A percentile compares a stretch with the other conserved stretches of the same genome.
Conservation (phyloP, 225 moss, liverwort and hornwort genomes). For the Takakia lepidozioides region DNA sequence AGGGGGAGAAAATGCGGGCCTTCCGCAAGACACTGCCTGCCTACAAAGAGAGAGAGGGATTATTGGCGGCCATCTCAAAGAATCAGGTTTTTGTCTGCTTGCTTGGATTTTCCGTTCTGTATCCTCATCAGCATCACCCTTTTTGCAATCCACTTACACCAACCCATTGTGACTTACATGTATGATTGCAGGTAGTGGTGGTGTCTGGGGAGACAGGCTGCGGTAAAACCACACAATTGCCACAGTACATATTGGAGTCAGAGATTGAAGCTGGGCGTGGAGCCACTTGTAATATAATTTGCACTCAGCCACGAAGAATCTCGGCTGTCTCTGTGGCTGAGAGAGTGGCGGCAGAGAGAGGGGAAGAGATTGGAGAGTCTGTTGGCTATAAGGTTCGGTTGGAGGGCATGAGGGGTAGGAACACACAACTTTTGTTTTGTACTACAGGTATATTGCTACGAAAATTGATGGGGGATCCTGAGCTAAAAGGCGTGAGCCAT, state of each 20-base stretch:
- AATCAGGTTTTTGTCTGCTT: constrained; percentile 39
- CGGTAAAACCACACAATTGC: constrained; percentile 95
- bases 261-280: constrained; percentile 85
- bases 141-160: too few species aligned
- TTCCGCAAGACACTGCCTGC: constrained; percentile 76
- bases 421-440: constrained; percentile 85
- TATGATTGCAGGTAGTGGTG: constrained; percentile 65
- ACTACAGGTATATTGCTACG: constrained; percentile 90
- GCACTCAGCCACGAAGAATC: constrained; percentile 96
- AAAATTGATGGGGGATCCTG: constrained; percentile 80
- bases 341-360: constrained; percentile 95
- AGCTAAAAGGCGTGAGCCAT: constrained; percentile 86
- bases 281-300: constrained; percentile 81
- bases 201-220: constrained; percentile 99
- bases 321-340: constrained; percentile 95
- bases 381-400: constrained; percentile 93
- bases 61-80: constrained; percentile 45
- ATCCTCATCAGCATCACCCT: too few species aligned
- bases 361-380: constrained; percentile 80
- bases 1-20: constrained; percentile 58
- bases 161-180: too few species aligned
- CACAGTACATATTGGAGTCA: constrained; percentile 95
- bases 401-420: constrained; percentile 81
- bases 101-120: not conserved
- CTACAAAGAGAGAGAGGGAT: constrained; percentile 49